Evolutionary conservation across 805 yeast genomes (phyloP).

Genomic region (Starmerella scarabaei): DNA sequence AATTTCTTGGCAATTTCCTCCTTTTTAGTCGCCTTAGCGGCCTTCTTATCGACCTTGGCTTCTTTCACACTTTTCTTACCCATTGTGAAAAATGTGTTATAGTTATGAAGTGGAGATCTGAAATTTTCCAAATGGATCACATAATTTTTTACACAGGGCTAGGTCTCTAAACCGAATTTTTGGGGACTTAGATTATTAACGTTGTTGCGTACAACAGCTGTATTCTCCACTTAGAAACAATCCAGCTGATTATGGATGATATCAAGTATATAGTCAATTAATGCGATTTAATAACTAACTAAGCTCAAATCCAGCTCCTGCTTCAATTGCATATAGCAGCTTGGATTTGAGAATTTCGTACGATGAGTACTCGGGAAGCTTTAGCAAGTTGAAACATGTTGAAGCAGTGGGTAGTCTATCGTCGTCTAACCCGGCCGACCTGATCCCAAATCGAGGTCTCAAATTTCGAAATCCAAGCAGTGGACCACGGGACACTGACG

Average conservation of each 20-base stretch:
- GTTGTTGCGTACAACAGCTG: constrained; percentile 44
- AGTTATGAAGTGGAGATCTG: neutral
- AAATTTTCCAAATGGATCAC: no score
- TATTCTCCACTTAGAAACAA: constrained; percentile 47
- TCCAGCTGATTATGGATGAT: neutral
- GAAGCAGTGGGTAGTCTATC: constrained; percentile 74
- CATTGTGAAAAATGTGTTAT: constrained; percentile 3
- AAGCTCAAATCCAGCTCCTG: constrained; percentile 80
- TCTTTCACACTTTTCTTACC: constrained; percentile 12
- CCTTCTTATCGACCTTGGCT: constrained; percentile 10
- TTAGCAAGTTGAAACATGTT: constrained; percentile 80
- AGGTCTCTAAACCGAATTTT: no score
- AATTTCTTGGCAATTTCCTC: constrained; percentile 7
- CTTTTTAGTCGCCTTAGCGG: constrained; percentile 2
- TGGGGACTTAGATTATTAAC: constrained; percentile 61
- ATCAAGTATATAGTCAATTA: neutral
- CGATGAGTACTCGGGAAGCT: constrained; percentile 68
- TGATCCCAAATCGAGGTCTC: constrained; percentile 67
- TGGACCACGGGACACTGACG: constrained; percentile 87
- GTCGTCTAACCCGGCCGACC: constrained; percentile 39
- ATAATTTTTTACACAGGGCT: no score
- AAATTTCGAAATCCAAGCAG: constrained; percentile 68
- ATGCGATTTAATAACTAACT: constrained; percentile 8
- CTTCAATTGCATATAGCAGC: constrained; percentile 61
- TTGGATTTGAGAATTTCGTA: constrained; percentile 46